These are phyloP conservation scores for Chenopodium berlandieri DNA, from an alignment of 148 eudicot genomes.

Conservation along the genomic window DNA sequence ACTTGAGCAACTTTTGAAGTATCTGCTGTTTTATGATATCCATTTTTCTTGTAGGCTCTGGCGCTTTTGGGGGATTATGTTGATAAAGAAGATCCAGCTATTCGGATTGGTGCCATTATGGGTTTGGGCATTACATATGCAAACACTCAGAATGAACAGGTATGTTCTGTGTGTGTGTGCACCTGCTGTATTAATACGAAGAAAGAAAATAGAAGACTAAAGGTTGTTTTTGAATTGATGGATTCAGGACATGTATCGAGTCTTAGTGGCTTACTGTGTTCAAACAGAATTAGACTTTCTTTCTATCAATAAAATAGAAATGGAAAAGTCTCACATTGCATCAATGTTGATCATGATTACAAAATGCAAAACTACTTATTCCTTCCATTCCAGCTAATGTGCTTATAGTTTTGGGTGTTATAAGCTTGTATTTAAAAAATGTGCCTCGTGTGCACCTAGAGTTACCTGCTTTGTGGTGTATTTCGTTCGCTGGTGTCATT, in stretches of 20 bases:
- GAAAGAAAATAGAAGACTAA: not conserved
- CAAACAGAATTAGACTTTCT: not conserved
- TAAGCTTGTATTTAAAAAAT: not conserved
- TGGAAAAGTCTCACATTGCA: not conserved
- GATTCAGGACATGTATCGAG: not conserved
- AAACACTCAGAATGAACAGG: constrained; percentile 79
- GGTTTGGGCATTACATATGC: constrained; percentile 97
- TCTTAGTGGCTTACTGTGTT: not conserved
- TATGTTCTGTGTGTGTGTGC: constrained; percentile 23
- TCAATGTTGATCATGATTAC: not conserved
- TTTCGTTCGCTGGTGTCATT: too few species aligned
- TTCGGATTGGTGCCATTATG: constrained; percentile 93
- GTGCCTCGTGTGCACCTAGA: not conserved
- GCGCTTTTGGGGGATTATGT: constrained; percentile 83
- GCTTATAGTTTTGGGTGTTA: not conserved
- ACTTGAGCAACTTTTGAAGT: not conserved
- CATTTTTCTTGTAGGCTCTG: constrained; percentile 53
- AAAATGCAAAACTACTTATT: not conserved
- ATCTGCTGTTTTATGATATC: not conserved
- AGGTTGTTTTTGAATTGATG: not conserved
- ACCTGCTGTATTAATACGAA: not conserved
- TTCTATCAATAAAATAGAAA: not conserved
- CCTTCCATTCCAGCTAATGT: not conserved
- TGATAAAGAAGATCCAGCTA: constrained; percentile 71
- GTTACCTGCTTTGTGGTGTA: not conserved